phyloP scores from a whole-genome alignment of 108 stramenopile genomes.

The Cyclostephanos tholiformis region DNA sequence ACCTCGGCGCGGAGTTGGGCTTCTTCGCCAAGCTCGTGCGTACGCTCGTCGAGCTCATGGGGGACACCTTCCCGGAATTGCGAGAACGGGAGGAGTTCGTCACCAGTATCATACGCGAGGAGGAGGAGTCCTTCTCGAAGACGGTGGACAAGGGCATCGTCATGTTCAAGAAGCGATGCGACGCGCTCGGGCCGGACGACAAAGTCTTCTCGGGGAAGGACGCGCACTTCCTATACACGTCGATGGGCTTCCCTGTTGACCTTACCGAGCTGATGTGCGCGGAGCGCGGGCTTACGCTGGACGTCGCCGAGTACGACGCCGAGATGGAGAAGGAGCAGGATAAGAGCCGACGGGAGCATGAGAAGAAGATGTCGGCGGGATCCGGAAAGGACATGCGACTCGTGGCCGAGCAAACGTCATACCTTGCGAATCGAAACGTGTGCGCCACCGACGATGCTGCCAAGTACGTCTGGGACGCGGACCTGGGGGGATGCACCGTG shows the following conservation, averaged over 20 bases:
- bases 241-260: slow-evolving; percentile 99
- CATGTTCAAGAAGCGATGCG: slow-evolving; percentile 90
- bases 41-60: slow-evolving; percentile 86
- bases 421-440: slow-evolving; percentile 76
- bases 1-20: slow-evolving; percentile 91
- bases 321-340: slow-evolving; percentile 92
- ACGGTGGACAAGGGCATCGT: slow-evolving; percentile 96
- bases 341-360: slow-evolving; percentile 66
- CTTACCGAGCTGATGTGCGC: slow-evolving; percentile 99
- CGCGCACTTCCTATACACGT: slow-evolving; percentile 94
- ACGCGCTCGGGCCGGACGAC: slow-evolving; percentile 56
- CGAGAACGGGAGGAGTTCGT: slow-evolving; percentile 79
- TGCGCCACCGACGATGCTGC: slow-evolving; percentile 77
- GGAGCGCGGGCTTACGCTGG: slow-evolving; percentile 93
- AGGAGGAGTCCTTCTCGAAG: slow-evolving; percentile 94
- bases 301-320: slow-evolving; percentile 88
- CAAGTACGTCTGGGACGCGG: slow-evolving; percentile 93
- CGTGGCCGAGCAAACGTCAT: slow-evolving; percentile 96
- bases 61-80: slow-evolving; percentile 94
- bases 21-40: slow-evolving; percentile 94
- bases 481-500: slow-evolving; percentile 75
- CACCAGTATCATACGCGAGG: slow-evolving; percentile 86
- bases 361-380: slow-evolving; percentile 86
- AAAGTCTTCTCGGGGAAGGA: slow-evolving; percentile 89
- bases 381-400: slow-evolving; percentile 93